Evolutionary conservation across 1,284 basidiomycete species (phyloP), one percentile per base, ranked within the genome.

Genomic region (Ganoderma sp.): DNA sequence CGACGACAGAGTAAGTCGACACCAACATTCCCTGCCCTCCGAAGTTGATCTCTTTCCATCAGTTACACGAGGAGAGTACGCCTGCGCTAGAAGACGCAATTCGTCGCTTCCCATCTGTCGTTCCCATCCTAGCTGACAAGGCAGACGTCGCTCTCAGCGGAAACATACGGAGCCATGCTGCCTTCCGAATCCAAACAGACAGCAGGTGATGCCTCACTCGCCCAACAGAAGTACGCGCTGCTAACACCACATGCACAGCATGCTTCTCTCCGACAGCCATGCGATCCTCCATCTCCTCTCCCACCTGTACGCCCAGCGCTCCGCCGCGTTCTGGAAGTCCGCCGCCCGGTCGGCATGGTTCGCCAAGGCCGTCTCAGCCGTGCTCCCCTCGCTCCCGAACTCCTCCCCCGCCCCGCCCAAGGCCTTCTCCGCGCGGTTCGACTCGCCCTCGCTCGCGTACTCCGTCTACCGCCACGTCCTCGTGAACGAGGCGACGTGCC

Each of bases 251-350:
- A 17, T 34, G 69, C 67, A 60, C 64, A 61, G 65, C 52, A 64
- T 68, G 69, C 61, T 66, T 39, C 12, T 65, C 34, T 67, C 65
- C 34, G 43, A 58, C 32, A 70, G 65, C 84, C 25, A 77, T 80
- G 32, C 86, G 1, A 79, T 84, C 12, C 79, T 90, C 2, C 86
- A 92, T 70, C 86, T 97, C 14, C 85, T 97, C 12, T 91, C 93
- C 0, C 93, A 95, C 76, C 87, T 97, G 42, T 98, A 98, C 78
- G 93, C 86, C 1, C 87, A 91, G 59, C 90, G 94, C 8, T 91
- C 93, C 0, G 83, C 81, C 17, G 79, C 89, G 0, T 78, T 97
- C 8, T 98, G 95, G 95, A 97, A 96, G 81, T 87, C 90, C 12
- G 80, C 90, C 0, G 75, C 79, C 0, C 81, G 87, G n/a, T 78